Evolutionary conservation across 495 filamentous ascomycete species (phyloP), one percentile per base, ranked within the genome.

Genomic region (Staphylotrichum tortipilum): DNA sequence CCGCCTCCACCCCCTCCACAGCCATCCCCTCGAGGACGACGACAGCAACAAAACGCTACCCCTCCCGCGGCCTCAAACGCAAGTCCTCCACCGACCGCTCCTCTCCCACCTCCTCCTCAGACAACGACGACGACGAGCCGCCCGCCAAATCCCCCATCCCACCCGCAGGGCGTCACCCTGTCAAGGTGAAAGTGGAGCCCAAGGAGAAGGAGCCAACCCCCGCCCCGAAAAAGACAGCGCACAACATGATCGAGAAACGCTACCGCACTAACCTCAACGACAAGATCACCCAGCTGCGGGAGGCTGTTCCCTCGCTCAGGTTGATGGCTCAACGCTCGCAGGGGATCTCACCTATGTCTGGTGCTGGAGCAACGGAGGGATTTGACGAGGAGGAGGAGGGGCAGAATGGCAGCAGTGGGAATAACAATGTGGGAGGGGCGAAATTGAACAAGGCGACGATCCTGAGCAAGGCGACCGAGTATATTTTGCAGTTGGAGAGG

Each of bases 381-480:
- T 5, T 6, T 22, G 29, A n/a, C 15, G 31, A 49, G 19, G 48
- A 41, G 19, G 56, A 45, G 3, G 54, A 49, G 6, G 26, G 26
- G 6, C n/a, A 3, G 30, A 33, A 18, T 57, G 21, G 31, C 21
- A 4, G 37, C 12, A 23, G 37, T 22, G 11, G 21, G 26, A 7
- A 15, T 12, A n/a, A n/a, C n/a, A n/a, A n/a, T n/a, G n/a, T n/a
- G n/a, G n/a, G n/a, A n/a, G 59, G 37, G 2, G 47, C 52, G 17
- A 67, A 58, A 47, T 57, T 67, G 36, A 62, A 60, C 45, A 60
- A 74, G 65, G 88, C 86, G 7, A 94, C 88, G 3, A 85, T 80
- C 28, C 65, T 95, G 17, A 82, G 82, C 22, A 94, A 94, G 61
- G 89, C 89, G 12, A 90, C 87, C 12, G 88, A 94, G 57, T 94